phyloP scores from a whole-genome alignment of 257 asterid genomes.

The Gentiana straminea region DNA sequence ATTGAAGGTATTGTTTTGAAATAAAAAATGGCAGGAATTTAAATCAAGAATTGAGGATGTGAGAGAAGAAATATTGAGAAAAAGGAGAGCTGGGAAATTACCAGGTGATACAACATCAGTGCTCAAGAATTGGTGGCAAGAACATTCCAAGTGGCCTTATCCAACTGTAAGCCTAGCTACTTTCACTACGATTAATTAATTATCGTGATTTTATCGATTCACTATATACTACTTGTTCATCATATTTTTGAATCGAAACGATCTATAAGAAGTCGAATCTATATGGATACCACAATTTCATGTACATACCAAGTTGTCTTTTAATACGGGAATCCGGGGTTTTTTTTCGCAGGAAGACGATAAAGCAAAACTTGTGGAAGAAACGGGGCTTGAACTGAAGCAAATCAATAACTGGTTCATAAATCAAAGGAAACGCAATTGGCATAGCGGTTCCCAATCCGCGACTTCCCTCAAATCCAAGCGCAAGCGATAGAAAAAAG shows the following conservation, averaged over 20 bases:
- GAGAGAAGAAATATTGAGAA: constrained; percentile 84
- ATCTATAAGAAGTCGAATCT: neutral
- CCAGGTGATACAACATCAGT: constrained; percentile 92
- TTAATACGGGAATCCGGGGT: neutral
- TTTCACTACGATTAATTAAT: no score
- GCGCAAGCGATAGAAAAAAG: constrained; percentile 57
- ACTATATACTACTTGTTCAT: neutral
- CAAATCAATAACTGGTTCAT: constrained; percentile 98
- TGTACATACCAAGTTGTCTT: neutral
- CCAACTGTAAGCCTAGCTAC: constrained; percentile 56
- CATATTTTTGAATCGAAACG: neutral
- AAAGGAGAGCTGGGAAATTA: constrained; percentile 90
- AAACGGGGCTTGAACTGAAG: constrained; percentile 88
- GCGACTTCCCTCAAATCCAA: constrained; percentile 84
- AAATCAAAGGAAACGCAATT: constrained; percentile 88
- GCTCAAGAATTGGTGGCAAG: constrained; percentile 94
- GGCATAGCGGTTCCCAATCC: constrained; percentile 85
- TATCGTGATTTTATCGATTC: no score
- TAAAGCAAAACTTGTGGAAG: constrained; percentile 90
- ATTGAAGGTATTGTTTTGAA: no score
- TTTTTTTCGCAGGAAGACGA: constrained; percentile 67
- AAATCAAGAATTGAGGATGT: constrained; percentile 92
- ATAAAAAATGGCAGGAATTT: constrained; percentile 50
- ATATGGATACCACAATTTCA: neutral
- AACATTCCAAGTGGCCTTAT: constrained; percentile 97